Conservation (phyloP, 2,329 filamentous ascomycete species). For the Fusarium globosum region DNA sequence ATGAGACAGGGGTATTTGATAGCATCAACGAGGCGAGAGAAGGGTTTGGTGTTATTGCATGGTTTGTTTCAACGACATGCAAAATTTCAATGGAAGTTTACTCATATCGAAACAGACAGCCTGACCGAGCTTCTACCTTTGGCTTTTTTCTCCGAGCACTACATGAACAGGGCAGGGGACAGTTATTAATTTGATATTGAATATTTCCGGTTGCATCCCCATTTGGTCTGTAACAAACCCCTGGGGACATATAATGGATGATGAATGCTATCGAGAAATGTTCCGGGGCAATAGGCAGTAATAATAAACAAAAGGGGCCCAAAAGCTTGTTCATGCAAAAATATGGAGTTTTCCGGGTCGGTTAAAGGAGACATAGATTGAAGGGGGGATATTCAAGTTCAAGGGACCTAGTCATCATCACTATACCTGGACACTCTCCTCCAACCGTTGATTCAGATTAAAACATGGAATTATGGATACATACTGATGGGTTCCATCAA, state of each 20-base stretch:
- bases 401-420: constrained; percentile 6
- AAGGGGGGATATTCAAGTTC: background rate
- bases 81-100: background rate
- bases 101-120: background rate
- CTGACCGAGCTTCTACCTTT: constrained; percentile 3
- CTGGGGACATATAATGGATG: background rate
- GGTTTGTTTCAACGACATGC: constrained; percentile 9
- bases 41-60: constrained; percentile 1
- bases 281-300: constrained; percentile 15
- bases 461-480: background rate
- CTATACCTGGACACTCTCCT: background rate
- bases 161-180: constrained; percentile 1
- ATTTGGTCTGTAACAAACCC: constrained; percentile 19
- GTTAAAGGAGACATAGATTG: constrained; percentile 16
- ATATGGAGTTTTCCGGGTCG: constrained; percentile 18
- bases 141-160: constrained; percentile 14
- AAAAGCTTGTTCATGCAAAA: constrained; percentile 31
- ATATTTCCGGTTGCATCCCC: constrained; percentile 14
- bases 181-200: background rate
- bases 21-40: constrained; percentile 15
- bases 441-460: constrained; percentile 17
- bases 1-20: constrained; percentile 3
- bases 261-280: background rate
- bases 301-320: constrained; percentile 18
- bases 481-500: constrained; percentile 8